Evolutionary conservation across 1,284 basidiomycete species (phyloP).

Genomic region (Ustilago shanxiensis): DNA sequence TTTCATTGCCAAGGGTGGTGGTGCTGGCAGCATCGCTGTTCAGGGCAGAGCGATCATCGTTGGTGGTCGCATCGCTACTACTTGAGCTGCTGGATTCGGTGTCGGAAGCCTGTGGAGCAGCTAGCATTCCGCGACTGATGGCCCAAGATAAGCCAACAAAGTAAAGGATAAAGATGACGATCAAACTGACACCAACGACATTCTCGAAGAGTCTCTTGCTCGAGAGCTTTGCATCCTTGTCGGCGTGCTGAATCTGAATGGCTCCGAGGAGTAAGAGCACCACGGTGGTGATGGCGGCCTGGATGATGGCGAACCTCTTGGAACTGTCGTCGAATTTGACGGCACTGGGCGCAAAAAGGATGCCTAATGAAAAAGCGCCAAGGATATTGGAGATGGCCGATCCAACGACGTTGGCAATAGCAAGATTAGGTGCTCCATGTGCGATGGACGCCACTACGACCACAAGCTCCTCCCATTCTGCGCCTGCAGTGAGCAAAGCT

Average conservation of each 20-base stretch:
- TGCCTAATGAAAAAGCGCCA: constrained; percentile 48
- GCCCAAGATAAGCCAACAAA: constrained; percentile 49
- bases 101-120: constrained; percentile 34
- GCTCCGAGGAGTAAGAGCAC: constrained; percentile 34
- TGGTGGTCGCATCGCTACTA: constrained; percentile 8
- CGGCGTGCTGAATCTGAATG: constrained; percentile 42
- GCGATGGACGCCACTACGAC: constrained; percentile 42
- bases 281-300: constrained; percentile 36
- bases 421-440: constrained; percentile 44
- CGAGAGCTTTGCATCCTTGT: constrained; percentile 25
- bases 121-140: constrained; percentile 44
- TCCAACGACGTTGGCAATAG: constrained; percentile 61
- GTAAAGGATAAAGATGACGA: constrained; percentile 43
- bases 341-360: constrained; percentile 33
- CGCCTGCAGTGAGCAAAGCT: constrained; percentile 48
- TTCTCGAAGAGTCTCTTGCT: constrained; percentile 43
- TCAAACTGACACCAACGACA: constrained; percentile 41
- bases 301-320: constrained; percentile 41
- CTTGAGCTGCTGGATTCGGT: constrained; percentile 27
- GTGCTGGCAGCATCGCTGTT: constrained; percentile 35
- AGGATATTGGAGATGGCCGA: constrained; percentile 63
- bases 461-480: constrained; percentile 57
- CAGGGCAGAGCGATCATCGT: constrained; percentile 17
- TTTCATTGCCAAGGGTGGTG: constrained; percentile 38
- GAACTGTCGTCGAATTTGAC: constrained; percentile 44